Percentiles rank a stretch among this genome's conserved stretches.
These are phyloP conservation scores for Fusarium caatingaense DNA, from an alignment of 2,329 filamentous ascomycete species.

Conservation along the genomic window DNA sequence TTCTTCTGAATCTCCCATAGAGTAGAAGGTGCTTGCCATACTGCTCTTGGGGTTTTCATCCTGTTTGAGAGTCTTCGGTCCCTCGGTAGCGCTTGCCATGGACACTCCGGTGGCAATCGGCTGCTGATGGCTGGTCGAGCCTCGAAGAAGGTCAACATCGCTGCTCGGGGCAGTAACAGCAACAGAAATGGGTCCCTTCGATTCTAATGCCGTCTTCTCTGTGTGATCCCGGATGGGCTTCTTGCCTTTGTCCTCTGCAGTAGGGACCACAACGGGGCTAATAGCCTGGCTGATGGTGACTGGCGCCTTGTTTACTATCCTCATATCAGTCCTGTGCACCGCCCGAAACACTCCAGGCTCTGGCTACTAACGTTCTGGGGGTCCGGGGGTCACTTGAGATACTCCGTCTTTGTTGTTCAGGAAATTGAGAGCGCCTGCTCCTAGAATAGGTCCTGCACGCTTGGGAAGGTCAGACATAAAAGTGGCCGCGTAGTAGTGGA, in stretches of 20 bases:
- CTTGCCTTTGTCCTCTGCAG: neutral
- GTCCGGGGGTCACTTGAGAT: neutral
- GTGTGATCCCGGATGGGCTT: neutral
- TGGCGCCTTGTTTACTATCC: neutral
- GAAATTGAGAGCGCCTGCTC: conserved; percentile 40
- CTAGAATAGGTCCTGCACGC: conserved; percentile 36
- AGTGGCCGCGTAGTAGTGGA: conserved; percentile 30
- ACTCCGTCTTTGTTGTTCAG: conserved; percentile 30
- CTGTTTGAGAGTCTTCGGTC: neutral
- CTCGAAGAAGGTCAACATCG: neutral
- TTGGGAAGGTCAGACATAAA: conserved; percentile 18
- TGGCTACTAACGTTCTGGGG: conserved; percentile 16
- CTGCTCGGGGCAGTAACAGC: neutral
- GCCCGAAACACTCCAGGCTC: neutral
- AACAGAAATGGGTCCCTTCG: neutral
- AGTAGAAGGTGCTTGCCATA: conserved; percentile 39
- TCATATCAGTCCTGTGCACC: conserved; percentile 7
- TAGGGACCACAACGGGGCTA: neutral
- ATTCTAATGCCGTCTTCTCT: neutral
- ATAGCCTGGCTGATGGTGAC: neutral
- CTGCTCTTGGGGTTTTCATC: neutral
- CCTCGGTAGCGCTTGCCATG: neutral
- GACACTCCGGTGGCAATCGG: neutral
- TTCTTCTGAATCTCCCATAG: conserved; percentile 16
- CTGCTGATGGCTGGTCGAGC: neutral